Conservation (phyloP, 306 rosid genomes). For the Citrullus colocynthis region DNA sequence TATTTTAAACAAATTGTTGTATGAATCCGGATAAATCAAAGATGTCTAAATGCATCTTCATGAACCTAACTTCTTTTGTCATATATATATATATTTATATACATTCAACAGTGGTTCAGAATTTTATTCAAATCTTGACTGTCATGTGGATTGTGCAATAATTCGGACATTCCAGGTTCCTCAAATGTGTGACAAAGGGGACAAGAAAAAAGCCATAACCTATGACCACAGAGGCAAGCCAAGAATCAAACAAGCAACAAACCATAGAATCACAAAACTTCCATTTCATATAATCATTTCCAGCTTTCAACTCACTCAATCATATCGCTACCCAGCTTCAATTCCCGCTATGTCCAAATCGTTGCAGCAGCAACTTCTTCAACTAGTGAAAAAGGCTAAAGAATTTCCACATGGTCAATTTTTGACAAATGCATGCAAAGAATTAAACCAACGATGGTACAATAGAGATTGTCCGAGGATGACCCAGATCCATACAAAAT, state of each 20-base stretch:
- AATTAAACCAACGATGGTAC: not conserved
- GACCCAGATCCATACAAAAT: not conserved
- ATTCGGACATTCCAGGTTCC: not conserved
- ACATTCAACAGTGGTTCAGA: not conserved
- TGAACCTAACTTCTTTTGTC: not conserved
- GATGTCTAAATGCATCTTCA: not conserved
- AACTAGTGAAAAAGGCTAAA: not conserved
- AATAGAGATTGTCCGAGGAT: not conserved
- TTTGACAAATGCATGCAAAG: not conserved
- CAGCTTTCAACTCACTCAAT: not conserved
- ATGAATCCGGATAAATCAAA: not conserved
- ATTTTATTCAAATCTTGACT: not conserved
- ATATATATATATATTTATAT: too few species aligned
- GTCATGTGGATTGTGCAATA: not conserved
- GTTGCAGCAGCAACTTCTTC: not conserved
- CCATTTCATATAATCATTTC: not conserved
- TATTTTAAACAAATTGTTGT: not conserved
- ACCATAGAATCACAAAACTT: not conserved
- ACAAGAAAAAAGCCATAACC: not conserved
- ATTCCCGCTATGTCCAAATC: not conserved
- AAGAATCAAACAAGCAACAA: not conserved
- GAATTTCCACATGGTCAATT: not conserved
- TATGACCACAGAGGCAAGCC: not conserved
- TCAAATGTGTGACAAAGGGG: not conserved
- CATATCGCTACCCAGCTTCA: not conserved